phyloP scores from a whole-genome alignment of 2,329 filamentous ascomycete genomes.

The Beauveria medogensis region DNA sequence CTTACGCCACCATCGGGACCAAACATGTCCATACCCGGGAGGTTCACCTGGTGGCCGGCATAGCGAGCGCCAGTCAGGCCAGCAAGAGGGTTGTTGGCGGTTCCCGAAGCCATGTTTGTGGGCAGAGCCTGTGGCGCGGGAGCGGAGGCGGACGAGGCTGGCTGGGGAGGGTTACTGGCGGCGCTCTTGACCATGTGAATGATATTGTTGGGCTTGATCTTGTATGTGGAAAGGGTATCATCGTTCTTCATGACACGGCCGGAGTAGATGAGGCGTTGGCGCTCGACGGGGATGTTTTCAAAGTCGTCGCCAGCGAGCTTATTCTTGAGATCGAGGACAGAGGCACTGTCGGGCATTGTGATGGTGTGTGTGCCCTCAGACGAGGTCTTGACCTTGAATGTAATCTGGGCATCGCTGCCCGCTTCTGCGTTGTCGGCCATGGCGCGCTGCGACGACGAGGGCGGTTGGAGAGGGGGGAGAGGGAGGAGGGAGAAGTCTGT shows the following conservation, averaged over 20 bases:
- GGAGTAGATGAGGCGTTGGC: conserved; percentile 94
- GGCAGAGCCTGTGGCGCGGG: conserved; percentile 41
- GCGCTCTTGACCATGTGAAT: conserved; percentile 96
- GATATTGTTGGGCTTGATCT: conserved; percentile 93
- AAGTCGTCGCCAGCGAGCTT: conserved; percentile 76
- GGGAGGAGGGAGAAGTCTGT: background rate
- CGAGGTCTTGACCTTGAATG: conserved; percentile 98
- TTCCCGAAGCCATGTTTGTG: conserved; percentile 72
- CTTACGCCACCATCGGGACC: conserved; percentile 89
- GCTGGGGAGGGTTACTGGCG: conserved; percentile 63
- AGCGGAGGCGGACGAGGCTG: conserved; percentile 32
- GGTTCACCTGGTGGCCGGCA: conserved; percentile 73
- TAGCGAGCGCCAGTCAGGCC: conserved; percentile 88
- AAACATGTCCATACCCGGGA: conserved; percentile 83
- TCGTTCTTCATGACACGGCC: conserved; percentile 94
- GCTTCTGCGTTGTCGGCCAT: conserved; percentile 61
- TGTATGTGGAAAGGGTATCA: conserved; percentile 76
- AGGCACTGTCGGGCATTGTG: conserved; percentile 68
- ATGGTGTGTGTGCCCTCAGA: conserved; percentile 77
- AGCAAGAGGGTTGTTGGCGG: conserved; percentile 82
- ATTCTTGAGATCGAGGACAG: conserved; percentile 78
- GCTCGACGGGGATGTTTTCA: conserved; percentile 78
- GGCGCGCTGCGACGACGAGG: conserved; percentile 15
- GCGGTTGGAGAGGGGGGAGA: background rate
- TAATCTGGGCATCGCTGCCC: conserved; percentile 66